Base-by-base conservation (phyloP, 176 grass and related monocot species). In the Bolboschoenus planiculmis region DNA sequence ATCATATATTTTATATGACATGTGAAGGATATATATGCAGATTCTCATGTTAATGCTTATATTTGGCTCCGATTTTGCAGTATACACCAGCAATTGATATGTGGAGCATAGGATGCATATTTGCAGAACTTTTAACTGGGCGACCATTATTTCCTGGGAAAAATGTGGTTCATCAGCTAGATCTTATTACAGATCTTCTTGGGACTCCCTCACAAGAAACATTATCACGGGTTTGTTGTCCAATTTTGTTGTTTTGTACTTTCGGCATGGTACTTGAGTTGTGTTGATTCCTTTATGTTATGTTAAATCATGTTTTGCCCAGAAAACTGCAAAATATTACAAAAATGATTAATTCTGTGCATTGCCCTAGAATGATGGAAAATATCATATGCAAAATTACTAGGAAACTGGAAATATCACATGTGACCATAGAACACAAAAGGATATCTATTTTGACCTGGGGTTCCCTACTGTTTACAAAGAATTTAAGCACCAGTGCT, bases 41-140 rank as follows among this genome's bases (percentile, higher is more conserved):
- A 29, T 62, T 65, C 11, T 65, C 58, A 31, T 54, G 39, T 13
- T 75, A 75, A 60, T 79, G n/a, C 21, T 56, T 42, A 65, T 72
- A 50, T 80, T n/a, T 44, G 53, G 20, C 81, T 75, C 66, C 42
- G 54, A 56, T 85, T 48, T 56, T 85, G 39, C 87, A 97, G 95
- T 97, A 97, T 58, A 97, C 95, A 44, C 95, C 95, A 60, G 95
- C 85, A 56, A 90, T 97, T 88, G 94, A 97, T 89, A 92, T 97
- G 81, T 97, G 94, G 94, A 97, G 94, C 84, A 94, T 94, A 82
- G 94, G 94, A 70, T 94, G 94, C 79, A 94, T 97, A 85, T 97
- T 97, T 89, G 90, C 91, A 46, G 94, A 97, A 87, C 36, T 97
- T 85, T 87, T 97, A 43, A 89, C 84, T 23, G 82, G 91, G 64